Base-by-base conservation (phyloP, 2,329 filamentous ascomycete genomes). In the Ophiostoma fasciatum region DNA sequence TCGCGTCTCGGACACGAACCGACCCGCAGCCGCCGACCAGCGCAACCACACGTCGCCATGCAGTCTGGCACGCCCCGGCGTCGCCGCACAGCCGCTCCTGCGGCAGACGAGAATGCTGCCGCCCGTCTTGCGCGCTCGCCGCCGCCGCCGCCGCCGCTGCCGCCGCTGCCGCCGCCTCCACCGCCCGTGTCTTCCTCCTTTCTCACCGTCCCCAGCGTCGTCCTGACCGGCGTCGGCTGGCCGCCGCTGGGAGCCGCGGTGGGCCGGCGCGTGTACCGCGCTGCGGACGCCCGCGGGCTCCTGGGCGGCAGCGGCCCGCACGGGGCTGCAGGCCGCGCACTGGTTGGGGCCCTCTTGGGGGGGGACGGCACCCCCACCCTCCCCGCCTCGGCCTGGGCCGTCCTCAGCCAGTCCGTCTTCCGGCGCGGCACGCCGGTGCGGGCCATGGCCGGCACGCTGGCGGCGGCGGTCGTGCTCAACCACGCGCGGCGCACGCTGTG, bases 401-500 rank as follows among this genome's bases (percentile, higher is more conserved):
- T 35, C 3, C n/a, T 46, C 19, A 44, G 42, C 17, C 14, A 39
- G 11, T 38, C 44, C 15, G 31, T 53, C 5, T 44, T 57, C 30
- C 46, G 46, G 8, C 39, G 47, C 29, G 50, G 51, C 23, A 45
- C n/a, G 22, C 8, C 22, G 22, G 8, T 9, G 22, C 4, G 9
- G 22, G 22, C 22, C 4, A 5, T 11, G 9, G 22, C 22, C 22
- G 4, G 5, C 5, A 11, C 22, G 9, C 49, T 5, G 6, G 48
- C 39, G 39, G 43, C 7, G 36, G 42, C 5, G 46, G 50, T 58
- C 13, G 39, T 61, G 11, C 28, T 54, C 19, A 55, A 63, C 49
- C 60, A 64, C 43, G 46, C 59, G 13, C 53, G 57, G 5, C 48
- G 55, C 15, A 45, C 52, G n/a, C 38, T 61, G 0, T 28, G 37